These are phyloP conservation scores for Eucalyptus cloeziana DNA, from an alignment of 345 rosid species.

Conservation along the genomic window DNA sequence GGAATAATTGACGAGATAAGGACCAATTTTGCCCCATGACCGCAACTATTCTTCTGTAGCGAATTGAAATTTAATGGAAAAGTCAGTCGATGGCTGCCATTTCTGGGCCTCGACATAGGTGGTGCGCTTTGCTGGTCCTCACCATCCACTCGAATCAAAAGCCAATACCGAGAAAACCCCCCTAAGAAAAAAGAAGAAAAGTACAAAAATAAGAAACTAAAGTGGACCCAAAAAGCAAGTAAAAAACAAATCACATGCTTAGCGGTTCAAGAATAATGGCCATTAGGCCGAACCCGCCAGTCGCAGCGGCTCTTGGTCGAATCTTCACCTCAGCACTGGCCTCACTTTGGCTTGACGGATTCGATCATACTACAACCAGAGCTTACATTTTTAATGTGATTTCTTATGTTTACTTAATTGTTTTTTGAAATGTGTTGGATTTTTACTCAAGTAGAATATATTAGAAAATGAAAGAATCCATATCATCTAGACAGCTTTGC, in stretches of 20 bases:
- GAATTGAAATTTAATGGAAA: background rate
- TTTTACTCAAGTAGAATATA: background rate
- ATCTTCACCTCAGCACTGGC: background rate
- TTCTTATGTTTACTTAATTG: background rate
- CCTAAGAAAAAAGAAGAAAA: background rate
- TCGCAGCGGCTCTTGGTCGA: background rate
- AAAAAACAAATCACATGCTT: background rate
- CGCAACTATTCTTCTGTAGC: background rate
- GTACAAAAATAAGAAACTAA: background rate
- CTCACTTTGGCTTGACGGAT: background rate
- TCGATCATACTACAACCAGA: background rate
- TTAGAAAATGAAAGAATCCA: background rate
- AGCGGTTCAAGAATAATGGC: background rate
- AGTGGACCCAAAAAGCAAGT: background rate
- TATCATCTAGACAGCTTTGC: background rate
- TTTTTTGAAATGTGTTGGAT: background rate
- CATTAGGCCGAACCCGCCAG: background rate
- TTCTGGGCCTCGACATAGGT: background rate
- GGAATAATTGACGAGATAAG: background rate
- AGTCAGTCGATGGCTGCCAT: background rate
- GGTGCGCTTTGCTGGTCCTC: background rate
- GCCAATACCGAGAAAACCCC: background rate
- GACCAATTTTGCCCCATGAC: background rate
- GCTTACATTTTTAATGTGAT: background rate
- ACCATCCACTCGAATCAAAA: background rate